Base-by-base conservation (phyloP, 2,329 filamentous ascomycete genomes). In the Pestalotiopsis sp. region DNA sequence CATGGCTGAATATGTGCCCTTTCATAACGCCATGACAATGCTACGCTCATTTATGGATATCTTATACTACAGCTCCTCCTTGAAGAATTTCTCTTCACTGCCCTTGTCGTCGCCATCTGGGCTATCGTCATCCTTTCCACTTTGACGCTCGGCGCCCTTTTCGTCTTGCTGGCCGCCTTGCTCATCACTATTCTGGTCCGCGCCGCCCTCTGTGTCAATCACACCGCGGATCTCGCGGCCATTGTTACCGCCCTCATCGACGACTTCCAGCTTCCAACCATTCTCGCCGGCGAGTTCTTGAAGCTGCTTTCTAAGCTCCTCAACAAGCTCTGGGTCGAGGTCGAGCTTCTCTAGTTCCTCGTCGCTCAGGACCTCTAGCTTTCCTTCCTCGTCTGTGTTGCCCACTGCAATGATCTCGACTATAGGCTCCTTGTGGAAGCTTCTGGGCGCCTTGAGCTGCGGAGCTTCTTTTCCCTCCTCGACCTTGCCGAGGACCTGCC, bases 241-340 rank as follows among this genome's bases (percentile, higher is more conserved):
- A 4, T 78, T 75, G 4, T 84, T 81, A 24, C 87, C 85, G 1
- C 90, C 87, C 11, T 88, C 84, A 74, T 96, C 91, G 1, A 96
- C 88, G 14, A 96, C 84, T 78, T 96, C 92, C 68, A 97, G 82
- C 73, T 90, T 92, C 94, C 94, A 97, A 17, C 89, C 89, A 71
- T 89, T 87, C 7, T 91, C 89, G 2, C 89, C 87, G 0, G 93
- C 92, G 55, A 92, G 76, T 73, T 89, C 86, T 75, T 92, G 85
- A 68, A 97, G 79, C 75, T 92, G 84, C 70, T 89, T 85, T 73
- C 87, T 87, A 76, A 97, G 82, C 59, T 89, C 84, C 72, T 94
- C 89, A 3, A 97, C 84, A 57, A 90, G 84, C 60, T 90, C 85
- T 0, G 87, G 86, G 66, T 90, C 86, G 38, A 95, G 82, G 14